phyloP scores from a whole-genome alignment of 257 asterid species.

The Jaltomata sinuosa region DNA sequence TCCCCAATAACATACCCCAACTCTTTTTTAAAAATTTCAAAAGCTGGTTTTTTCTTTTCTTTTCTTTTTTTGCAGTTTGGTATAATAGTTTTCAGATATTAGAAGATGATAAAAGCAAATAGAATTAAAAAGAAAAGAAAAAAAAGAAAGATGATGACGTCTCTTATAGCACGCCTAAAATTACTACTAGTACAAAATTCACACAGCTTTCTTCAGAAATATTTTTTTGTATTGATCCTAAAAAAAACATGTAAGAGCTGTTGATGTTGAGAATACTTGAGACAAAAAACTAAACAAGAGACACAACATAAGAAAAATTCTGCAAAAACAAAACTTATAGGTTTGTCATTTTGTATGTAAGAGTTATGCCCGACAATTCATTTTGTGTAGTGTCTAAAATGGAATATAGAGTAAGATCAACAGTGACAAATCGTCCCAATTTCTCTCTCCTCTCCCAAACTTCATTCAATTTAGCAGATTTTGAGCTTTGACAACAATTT shows the following conservation, averaged over 20 bases:
- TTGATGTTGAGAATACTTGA: constrained; percentile 49
- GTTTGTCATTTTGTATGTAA: constrained; percentile 18
- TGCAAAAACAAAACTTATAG: background rate
- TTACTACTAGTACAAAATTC: constrained; percentile 2
- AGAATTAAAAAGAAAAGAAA: background rate
- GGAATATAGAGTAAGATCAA: background rate
- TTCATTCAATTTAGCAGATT: background rate
- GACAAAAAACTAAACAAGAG: constrained; percentile 3
- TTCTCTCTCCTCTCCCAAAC: no score
- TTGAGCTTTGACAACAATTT: background rate
- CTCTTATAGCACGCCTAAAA: constrained; percentile 51
- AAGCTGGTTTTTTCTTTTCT: background rate
- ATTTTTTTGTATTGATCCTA: constrained; percentile 7
- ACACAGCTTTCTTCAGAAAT: constrained; percentile 1
- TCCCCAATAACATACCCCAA: constrained; percentile 25
- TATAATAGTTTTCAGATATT: background rate
- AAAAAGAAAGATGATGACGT: constrained; percentile 18
- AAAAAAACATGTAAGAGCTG: constrained; percentile 29
- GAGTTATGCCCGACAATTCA: background rate
- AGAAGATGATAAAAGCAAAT: constrained; percentile 4
- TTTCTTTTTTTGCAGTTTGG: background rate
- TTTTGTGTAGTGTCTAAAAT: background rate
- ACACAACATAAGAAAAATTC: background rate
- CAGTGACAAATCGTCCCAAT: background rate
- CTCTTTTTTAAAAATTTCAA: constrained; percentile 18